phyloP scores from a whole-genome alignment of 306 rosid species.

The Carpinus fangiana region DNA sequence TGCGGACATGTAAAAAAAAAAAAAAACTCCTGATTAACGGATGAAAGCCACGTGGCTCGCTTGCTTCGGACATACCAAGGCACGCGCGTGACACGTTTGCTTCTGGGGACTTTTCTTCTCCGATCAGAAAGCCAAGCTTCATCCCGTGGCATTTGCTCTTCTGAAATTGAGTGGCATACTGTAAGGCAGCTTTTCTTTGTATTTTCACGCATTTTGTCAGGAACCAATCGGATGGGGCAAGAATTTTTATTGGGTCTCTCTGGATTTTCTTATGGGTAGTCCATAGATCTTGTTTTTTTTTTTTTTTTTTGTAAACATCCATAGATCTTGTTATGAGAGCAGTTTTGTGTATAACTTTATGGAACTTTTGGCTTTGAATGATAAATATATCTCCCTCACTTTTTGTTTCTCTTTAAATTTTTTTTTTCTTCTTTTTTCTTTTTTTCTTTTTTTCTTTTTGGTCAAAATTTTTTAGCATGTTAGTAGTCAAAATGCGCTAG shows the following conservation, averaged over 20 bases:
- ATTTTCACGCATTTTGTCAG: conserved; percentile 11
- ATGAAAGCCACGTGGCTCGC: too few relatives aligned
- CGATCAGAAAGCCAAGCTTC: not conserved
- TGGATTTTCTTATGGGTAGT: conserved; percentile 18
- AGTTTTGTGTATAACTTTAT: conserved; percentile 1
- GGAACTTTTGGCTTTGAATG: not conserved
- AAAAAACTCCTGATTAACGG: too few relatives aligned
- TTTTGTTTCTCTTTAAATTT: not conserved
- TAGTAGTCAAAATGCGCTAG: not conserved
- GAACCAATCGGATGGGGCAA: conserved; percentile 5
- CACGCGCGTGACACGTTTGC: not conserved
- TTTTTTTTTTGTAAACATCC: too few relatives aligned
- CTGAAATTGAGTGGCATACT: not conserved
- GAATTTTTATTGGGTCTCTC: not conserved
- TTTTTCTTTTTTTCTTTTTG: too few relatives aligned
- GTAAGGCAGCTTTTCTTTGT: conserved; percentile 6
- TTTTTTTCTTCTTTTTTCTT: too few relatives aligned
- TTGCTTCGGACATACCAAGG: too few relatives aligned
- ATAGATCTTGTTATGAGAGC: conserved; percentile 41
- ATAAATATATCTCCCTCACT: not conserved
- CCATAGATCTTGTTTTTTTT: conserved; percentile 50
- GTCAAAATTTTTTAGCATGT: not conserved
- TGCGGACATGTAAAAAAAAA: too few relatives aligned
- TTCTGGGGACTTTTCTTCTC: conserved; percentile 5
- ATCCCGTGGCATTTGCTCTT: not conserved